phyloP scores from a whole-genome alignment of 306 rosid genomes.

The Dryas octopetala region DNA sequence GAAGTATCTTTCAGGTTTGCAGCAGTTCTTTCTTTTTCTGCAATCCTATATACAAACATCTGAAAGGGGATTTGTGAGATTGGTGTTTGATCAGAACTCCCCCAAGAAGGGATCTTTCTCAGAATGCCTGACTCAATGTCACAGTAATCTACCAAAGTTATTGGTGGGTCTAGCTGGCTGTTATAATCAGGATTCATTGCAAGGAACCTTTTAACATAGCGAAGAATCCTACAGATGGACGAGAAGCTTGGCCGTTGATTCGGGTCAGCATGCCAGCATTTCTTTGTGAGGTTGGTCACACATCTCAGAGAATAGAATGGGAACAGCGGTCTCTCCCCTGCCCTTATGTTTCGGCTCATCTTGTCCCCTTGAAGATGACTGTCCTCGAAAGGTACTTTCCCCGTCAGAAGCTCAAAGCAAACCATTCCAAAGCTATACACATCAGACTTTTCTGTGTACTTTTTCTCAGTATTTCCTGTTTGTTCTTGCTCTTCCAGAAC shows the following conservation, averaged over 20 bases:
- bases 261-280: constrained; percentile 83
- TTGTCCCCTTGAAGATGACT: constrained; percentile 90
- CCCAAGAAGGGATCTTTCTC: constrained; percentile 67
- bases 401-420: constrained; percentile 87
- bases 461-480: constrained; percentile 34
- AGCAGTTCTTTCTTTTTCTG: constrained; percentile 48
- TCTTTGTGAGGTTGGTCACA: constrained; percentile 70
- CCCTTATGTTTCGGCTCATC: constrained; percentile 84
- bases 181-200: constrained; percentile 62
- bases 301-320: constrained; percentile 64
- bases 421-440: constrained; percentile 94
- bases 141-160: constrained; percentile 64
- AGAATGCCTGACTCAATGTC: constrained; percentile 60
- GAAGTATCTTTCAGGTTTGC: constrained; percentile 50
- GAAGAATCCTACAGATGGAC: constrained; percentile 79
- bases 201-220: constrained; percentile 58
- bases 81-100: constrained; percentile 35
- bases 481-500: constrained; percentile 86
- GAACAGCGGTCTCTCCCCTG: constrained; percentile 88
- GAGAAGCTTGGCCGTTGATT: constrained; percentile 81
- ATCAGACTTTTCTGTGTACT: constrained; percentile 73
- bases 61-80: constrained; percentile 72
- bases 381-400: constrained; percentile 94
- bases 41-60: constrained; percentile 63
- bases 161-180: constrained; percentile 51